Evolutionary conservation across 495 filamentous ascomycete genomes (phyloP).

Genomic region (Trypethelium eluteriae): DNA sequence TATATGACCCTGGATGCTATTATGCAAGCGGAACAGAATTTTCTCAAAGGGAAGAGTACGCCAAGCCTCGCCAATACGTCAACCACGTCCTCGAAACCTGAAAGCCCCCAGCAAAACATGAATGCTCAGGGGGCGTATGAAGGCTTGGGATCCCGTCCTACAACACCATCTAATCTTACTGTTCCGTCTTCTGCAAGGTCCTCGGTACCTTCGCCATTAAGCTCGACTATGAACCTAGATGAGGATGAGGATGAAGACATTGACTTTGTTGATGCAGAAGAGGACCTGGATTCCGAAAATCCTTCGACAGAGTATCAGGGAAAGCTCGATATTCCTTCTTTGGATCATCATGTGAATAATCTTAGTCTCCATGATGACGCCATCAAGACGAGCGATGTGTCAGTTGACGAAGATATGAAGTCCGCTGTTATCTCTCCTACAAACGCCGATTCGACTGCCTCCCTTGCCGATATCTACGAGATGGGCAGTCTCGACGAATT

Average conservation of each 20-base stretch:
- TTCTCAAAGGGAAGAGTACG: constrained; percentile 38
- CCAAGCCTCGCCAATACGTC: constrained; percentile 27
- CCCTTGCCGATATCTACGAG: neutral
- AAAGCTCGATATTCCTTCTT: constrained; percentile 27
- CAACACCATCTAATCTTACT: constrained; percentile 15
- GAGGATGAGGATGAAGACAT: constrained; percentile 35
- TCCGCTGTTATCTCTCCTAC: neutral
- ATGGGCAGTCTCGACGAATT: constrained; percentile 64
- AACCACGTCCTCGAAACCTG: constrained; percentile 23
- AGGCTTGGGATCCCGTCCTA: constrained; percentile 5
- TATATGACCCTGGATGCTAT: constrained; percentile 77
- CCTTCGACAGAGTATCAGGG: constrained; percentile 32
- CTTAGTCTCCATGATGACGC: neutral
- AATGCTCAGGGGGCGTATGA: neutral
- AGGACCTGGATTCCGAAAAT: constrained; percentile 22
- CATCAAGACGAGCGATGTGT: neutral
- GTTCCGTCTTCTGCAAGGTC: neutral
- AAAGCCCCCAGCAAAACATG: neutral
- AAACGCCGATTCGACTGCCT: neutral
- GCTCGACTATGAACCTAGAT: neutral
- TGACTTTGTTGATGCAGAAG: constrained; percentile 43
- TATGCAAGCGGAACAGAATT: constrained; percentile 53
- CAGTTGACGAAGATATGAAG: neutral
- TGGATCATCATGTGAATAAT: neutral
- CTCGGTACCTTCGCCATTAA: neutral